These are phyloP conservation scores for Bruguiera gymnorhiza DNA, from an alignment of 345 rosid species.

Conservation along the genomic window DNA sequence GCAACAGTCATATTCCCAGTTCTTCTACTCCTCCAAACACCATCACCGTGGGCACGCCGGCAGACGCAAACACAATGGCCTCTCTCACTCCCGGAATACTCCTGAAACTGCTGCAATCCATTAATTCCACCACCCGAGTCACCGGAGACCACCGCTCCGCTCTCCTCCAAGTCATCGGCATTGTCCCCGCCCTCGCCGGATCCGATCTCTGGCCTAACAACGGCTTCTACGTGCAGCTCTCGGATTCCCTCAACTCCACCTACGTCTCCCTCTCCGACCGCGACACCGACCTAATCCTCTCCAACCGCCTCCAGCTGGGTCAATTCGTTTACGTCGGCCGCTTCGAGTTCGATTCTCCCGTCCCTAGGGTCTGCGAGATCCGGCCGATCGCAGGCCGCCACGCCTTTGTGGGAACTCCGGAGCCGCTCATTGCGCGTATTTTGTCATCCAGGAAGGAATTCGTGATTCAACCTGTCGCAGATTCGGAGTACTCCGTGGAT, in stretches of 20 bases:
- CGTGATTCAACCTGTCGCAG: constrained; percentile 82
- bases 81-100: constrained; percentile 78
- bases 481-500: constrained; percentile 64
- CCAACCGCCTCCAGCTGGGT: constrained; percentile 94
- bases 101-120: constrained; percentile 82
- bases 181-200: constrained; percentile 89
- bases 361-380: constrained; percentile 72
- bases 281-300: constrained; percentile 84
- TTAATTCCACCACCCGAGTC: constrained; percentile 73
- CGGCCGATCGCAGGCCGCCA: constrained; percentile 94
- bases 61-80: constrained; percentile 42
- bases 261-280: constrained; percentile 94
- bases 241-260: constrained; percentile 93
- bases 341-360: constrained; percentile 71
- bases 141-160: constrained; percentile 96
- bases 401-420: constrained; percentile 74
- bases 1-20: neutral
- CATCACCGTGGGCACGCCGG: neutral
- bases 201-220: constrained; percentile 92
- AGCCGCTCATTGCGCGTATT: constrained; percentile 73
- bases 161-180: constrained; percentile 84
- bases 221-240: constrained; percentile 94
- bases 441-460: constrained; percentile 72
- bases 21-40: neutral
- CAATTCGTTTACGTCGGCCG: constrained; percentile 88